Percentiles rank a stretch among this genome's conserved stretches.
These are phyloP conservation scores for Spergularia azorica DNA, from an alignment of 179 eudicot genomes.

Conservation along the genomic window DNA sequence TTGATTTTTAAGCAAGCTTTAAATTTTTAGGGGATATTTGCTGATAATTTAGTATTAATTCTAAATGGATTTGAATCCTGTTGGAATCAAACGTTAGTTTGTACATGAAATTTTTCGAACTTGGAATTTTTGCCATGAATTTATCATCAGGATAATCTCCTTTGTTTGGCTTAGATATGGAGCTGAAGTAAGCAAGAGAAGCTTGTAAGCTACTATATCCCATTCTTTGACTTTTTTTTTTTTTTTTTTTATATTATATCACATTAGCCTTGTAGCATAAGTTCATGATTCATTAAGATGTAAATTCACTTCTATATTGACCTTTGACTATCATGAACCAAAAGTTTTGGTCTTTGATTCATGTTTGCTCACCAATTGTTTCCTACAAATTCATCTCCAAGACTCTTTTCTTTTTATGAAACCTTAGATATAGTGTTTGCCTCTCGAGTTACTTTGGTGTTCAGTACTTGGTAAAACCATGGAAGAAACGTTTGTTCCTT, in stretches of 20 bases:
- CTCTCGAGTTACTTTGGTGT: conserved; percentile 62
- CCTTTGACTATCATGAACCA: conserved; percentile 36
- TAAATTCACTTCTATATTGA: conserved; percentile 32
- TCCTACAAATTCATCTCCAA: conserved; percentile 35
- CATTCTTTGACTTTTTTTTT: conserved; percentile 50
- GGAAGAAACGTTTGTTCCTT: conserved; percentile 97
- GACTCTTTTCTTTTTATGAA: conserved; percentile 29
- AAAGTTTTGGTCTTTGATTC: conserved; percentile 22
- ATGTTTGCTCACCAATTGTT: conserved; percentile 27
- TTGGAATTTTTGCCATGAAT: conserved; percentile 30
- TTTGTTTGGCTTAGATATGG: conserved; percentile 34
- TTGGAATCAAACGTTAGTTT: conserved; percentile 27
- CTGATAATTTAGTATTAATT: conserved; percentile 23
- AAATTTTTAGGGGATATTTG: conserved; percentile 20
- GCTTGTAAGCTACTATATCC: conserved; percentile 28
- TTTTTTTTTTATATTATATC: not conserved
- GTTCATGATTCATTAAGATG: conserved; percentile 39
- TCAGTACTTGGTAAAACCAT: conserved; percentile 40
- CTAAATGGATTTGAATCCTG: conserved; percentile 45
- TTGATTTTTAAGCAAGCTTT: conserved; percentile 22
- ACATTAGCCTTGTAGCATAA: conserved; percentile 25
- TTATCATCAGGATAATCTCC: conserved; percentile 40
- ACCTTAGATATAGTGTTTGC: conserved; percentile 40
- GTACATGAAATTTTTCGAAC: conserved; percentile 34
- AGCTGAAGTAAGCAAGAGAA: conserved; percentile 44